Percentiles rank a stretch among this genome's conserved stretches.
Conservation (phyloP, 2,329 filamentous ascomycete genomes). For the Ophiostoma sp. region DNA sequence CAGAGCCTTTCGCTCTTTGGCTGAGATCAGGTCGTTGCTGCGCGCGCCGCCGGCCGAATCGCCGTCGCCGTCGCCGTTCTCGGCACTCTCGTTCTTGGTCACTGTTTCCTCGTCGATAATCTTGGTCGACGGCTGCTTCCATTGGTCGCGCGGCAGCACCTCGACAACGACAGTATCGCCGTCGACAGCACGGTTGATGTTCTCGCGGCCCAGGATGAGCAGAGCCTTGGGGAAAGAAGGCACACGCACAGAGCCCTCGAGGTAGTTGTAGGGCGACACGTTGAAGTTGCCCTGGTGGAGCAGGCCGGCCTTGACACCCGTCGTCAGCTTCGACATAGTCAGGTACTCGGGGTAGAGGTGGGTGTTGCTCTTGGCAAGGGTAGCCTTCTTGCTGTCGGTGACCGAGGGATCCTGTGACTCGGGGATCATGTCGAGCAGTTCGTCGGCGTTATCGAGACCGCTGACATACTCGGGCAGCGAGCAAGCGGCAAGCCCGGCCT, state of each 20-base stretch:
- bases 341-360: constrained; percentile 87
- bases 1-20: constrained; percentile 76
- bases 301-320: constrained; percentile 79
- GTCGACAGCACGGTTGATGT: constrained; percentile 89
- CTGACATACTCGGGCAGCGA: constrained; percentile 74
- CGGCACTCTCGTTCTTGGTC: constrained; percentile 86
- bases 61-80: constrained; percentile 66
- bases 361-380: constrained; percentile 40
- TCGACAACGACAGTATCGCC: constrained; percentile 92
- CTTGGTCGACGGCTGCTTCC: constrained; percentile 93
- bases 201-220: constrained; percentile 83
- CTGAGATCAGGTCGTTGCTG: constrained; percentile 61
- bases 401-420: constrained; percentile 65
- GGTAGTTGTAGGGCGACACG: constrained; percentile 95
- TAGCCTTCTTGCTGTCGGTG: constrained; percentile 43
- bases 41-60: constrained; percentile 13
- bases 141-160: constrained; percentile 86
- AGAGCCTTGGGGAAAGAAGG: constrained; percentile 85
- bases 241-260: constrained; percentile 88
- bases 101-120: constrained; percentile 91
- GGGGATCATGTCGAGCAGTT: constrained; percentile 87
- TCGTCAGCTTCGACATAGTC: constrained; percentile 87
- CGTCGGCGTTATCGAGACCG: constrained; percentile 76
- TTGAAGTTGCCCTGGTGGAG: constrained; percentile 94
- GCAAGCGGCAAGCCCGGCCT: constrained; percentile 64